Evolutionary conservation across 495 filamentous ascomycete genomes (phyloP).

Genomic region (Xylaria acuta): DNA sequence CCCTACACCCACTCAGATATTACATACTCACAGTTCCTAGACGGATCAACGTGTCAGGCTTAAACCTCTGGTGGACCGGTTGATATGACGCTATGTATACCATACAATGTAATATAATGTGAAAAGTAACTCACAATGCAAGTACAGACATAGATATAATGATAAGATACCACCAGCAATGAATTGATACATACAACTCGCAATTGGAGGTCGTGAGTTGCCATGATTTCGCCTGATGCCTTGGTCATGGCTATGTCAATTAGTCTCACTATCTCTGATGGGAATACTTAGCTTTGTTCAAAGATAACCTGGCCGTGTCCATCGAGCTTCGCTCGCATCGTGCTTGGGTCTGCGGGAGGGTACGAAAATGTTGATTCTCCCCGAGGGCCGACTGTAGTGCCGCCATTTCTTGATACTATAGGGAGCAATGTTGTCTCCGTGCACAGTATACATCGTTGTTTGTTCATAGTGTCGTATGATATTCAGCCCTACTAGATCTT

Average conservation of each 20-base stretch:
- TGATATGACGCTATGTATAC: background rate
- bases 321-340: background rate
- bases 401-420: no score
- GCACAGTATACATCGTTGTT: no score
- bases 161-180: slow-evolving; percentile 5
- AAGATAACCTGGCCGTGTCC: background rate
- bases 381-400: no score
- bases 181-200: background rate
- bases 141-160: background rate
- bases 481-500: no score
- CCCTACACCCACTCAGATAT: background rate
- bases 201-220: background rate
- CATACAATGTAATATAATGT: background rate
- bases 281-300: background rate
- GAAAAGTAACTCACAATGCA: background rate
- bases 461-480: no score
- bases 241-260: background rate
- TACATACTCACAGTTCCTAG: background rate
- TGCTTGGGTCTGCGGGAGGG: background rate
- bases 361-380: no score
- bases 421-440: no score
- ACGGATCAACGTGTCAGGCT: background rate
- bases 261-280: background rate
- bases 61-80: background rate
- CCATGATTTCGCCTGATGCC: no score